Conservation (phyloP, 2,329 filamentous ascomycete genomes). For the Amylocarpus encephaloides region DNA sequence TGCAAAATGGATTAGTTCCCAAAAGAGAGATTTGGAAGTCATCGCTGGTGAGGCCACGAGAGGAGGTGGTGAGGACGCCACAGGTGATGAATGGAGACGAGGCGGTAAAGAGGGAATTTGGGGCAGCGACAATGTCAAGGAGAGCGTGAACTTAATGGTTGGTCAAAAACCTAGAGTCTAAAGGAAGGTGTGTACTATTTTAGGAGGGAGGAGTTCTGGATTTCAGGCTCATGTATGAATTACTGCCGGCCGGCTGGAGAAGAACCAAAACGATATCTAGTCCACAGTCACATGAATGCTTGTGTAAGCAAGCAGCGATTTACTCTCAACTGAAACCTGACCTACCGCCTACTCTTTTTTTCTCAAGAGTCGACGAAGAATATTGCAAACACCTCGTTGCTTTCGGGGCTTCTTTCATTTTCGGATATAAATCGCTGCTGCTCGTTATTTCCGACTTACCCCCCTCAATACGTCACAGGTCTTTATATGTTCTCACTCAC, state of each 20-base stretch:
- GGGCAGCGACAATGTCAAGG: constrained; percentile 54
- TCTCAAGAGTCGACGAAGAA: too few species aligned
- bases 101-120: constrained; percentile 56
- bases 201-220: background rate
- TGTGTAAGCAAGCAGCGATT: too few species aligned
- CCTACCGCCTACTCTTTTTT: too few species aligned
- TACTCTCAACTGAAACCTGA: too few species aligned
- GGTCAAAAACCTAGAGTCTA: constrained; percentile 19
- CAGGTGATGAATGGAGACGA: constrained; percentile 63
- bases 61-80: constrained; percentile 50
- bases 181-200: background rate
- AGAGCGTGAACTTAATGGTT: constrained; percentile 57
- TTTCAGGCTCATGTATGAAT: background rate
- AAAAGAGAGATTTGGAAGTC: constrained; percentile 52
- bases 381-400: too few species aligned
- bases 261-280: too few species aligned
- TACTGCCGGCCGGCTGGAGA: background rate
- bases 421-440: too few species aligned
- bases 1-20: constrained; percentile 80
- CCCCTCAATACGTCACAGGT: too few species aligned
- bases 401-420: too few species aligned
- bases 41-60: constrained; percentile 33
- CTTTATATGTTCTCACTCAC: too few species aligned
- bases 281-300: too few species aligned
- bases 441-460: too few species aligned